Evolutionary conservation across 495 filamentous ascomycete species (phyloP).

Genomic region (Lasiosphaeria ovina): DNA sequence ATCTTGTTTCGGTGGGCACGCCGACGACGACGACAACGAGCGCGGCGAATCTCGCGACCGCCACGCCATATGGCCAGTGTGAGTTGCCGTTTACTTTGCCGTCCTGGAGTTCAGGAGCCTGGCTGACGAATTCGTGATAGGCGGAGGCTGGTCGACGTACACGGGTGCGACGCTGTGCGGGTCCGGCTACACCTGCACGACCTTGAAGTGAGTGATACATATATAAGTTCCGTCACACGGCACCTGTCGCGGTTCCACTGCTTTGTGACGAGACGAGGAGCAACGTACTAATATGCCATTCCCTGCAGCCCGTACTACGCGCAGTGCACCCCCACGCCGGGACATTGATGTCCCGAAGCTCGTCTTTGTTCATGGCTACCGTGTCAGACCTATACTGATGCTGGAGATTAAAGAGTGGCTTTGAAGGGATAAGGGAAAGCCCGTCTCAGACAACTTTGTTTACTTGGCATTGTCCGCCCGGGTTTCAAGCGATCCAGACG

Average conservation of each 20-base stretch:
- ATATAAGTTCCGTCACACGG: background rate
- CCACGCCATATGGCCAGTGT: background rate
- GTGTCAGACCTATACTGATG: no score
- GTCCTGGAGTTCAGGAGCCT: no score
- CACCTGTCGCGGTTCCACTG: background rate
- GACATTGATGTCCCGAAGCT: background rate
- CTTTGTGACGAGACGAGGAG: background rate
- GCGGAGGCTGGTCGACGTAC: background rate
- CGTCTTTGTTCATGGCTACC: no score
- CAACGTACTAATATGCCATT: background rate
- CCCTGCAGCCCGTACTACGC: background rate
- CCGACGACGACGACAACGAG: background rate
- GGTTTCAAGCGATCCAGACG: no score
- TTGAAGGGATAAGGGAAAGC: no score
- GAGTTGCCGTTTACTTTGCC: background rate
- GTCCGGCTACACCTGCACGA: background rate
- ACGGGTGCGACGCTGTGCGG: background rate
- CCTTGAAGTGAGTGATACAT: background rate
- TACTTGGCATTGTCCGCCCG: no score
- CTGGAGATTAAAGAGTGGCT: no score
- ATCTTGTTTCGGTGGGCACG: constrained; percentile 3
- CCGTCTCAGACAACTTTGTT: no score
- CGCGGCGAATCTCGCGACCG: background rate
- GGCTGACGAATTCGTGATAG: background rate
- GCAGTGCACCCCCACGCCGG: background rate